Conservation (phyloP, 768 basidiomycete genomes). For the Mycena capillaripes region DNA sequence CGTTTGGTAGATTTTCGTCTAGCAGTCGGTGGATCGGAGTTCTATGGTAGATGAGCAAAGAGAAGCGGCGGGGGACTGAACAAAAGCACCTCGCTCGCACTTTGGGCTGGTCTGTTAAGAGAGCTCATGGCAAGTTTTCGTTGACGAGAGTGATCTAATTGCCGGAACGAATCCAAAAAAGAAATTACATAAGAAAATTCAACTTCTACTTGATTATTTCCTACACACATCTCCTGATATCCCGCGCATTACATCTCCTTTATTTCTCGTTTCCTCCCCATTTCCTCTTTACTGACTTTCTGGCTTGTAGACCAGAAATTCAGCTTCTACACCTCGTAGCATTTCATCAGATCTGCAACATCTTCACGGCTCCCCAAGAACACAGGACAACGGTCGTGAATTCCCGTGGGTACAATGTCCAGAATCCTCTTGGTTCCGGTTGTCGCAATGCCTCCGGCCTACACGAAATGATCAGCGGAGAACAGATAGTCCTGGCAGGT, state of each 20-base stretch:
- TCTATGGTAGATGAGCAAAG: conserved; percentile 29
- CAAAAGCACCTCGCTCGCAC: conserved; percentile 26
- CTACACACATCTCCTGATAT: too few species aligned
- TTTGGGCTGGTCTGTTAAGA: conserved; percentile 14
- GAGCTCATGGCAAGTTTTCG: background rate
- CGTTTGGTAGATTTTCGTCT: conserved; percentile 44
- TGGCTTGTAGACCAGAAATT: too few species aligned
- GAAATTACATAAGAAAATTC: conserved; percentile 21
- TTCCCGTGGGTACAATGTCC: conserved; percentile 86
- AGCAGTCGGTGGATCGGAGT: conserved; percentile 28
- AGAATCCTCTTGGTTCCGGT: conserved; percentile 95
- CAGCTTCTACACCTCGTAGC: background rate
- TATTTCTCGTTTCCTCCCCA: too few species aligned
- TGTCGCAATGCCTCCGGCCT: conserved; percentile 97
- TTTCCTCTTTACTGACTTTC: too few species aligned
- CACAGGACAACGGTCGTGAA: conserved; percentile 94
- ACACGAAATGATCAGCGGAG: conserved; percentile 30
- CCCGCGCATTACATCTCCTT: too few species aligned
- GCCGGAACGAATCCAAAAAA: background rate
- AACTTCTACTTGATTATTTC: too few species aligned
- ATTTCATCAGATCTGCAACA: conserved; percentile 54
- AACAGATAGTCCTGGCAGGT: background rate
- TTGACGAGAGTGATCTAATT: background rate
- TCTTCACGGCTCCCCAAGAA: conserved; percentile 96
- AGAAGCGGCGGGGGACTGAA: conserved; percentile 4